Conservation (phyloP, 108 stramenopile species). For the Poteriospumella lacustris region DNA sequence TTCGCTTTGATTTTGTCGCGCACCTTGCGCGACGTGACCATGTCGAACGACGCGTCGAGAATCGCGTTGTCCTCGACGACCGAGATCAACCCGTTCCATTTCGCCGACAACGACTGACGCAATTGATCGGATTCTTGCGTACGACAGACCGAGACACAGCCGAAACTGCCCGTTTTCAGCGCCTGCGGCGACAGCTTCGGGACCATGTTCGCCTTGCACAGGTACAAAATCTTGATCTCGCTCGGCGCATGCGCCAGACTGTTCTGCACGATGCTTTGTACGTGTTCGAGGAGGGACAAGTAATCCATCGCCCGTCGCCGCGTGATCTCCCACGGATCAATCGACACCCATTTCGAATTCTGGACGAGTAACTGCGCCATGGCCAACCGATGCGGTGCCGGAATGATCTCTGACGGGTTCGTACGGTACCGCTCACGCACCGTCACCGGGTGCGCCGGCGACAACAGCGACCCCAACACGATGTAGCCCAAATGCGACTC, state of each 20-base stretch:
- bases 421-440: conserved; percentile 50
- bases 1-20: not conserved
- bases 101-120: conserved; percentile 26
- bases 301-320: conserved; percentile 56
- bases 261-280: conserved; percentile 27
- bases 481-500: conserved; percentile 28
- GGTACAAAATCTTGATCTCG: conserved; percentile 39
- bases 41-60: conserved; percentile 28
- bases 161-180: conserved; percentile 25
- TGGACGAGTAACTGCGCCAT: conserved; percentile 53
- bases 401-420: conserved; percentile 43
- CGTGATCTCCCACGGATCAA: conserved; percentile 57
- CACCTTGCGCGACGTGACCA: conserved; percentile 15
- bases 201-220: conserved; percentile 39
- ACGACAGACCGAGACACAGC: conserved; percentile 47
- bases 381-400: conserved; percentile 47
- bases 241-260: conserved; percentile 23
- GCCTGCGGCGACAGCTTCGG: conserved; percentile 26
- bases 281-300: conserved; percentile 48
- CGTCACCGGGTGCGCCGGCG: conserved; percentile 42
- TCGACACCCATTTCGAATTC: conserved; percentile 43
- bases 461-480: conserved; percentile 49
- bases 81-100: conserved; percentile 37
- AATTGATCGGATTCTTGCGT: conserved; percentile 45
- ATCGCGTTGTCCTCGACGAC: conserved; percentile 51